A percentile compares a stretch with the other conserved stretches of the same genome.
Conservation (phyloP, 306 rosid genomes). For the Biancaea sappan region DNA sequence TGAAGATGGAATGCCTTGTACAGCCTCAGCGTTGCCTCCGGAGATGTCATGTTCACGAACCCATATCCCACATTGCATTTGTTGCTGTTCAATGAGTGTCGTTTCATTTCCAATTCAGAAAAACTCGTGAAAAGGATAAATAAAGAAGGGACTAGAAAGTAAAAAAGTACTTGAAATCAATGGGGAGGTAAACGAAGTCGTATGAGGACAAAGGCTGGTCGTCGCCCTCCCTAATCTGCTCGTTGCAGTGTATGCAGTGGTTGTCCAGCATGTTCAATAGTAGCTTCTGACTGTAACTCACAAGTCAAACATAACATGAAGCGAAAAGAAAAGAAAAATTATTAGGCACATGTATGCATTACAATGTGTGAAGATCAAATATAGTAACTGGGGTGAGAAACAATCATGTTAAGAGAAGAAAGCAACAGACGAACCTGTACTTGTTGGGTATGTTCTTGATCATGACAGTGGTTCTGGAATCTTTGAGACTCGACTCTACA, state of each 20-base stretch:
- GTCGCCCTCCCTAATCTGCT: conserved; percentile 57
- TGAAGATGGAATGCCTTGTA: conserved; percentile 91
- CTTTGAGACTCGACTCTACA: conserved; percentile 48
- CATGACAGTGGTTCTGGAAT: conserved; percentile 88
- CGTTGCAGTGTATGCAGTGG: conserved; percentile 92
- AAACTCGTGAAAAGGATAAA: not conserved
- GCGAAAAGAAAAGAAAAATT: not conserved
- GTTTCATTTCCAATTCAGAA: not conserved
- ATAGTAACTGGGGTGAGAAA: not conserved
- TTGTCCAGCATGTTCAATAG: conserved; percentile 91
- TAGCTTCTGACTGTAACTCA: conserved; percentile 76
- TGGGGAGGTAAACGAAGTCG: conserved; percentile 93
- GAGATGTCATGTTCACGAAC: conserved; percentile 93
- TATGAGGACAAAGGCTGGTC: conserved; percentile 73
- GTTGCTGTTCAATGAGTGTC: conserved; percentile 80
- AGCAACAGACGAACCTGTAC: conserved; percentile 63
- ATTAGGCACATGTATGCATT: too few relatives aligned
- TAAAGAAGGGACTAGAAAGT: not conserved
- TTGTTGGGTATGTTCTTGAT: conserved; percentile 96
- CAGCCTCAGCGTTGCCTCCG: conserved; percentile 74
- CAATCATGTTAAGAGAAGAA: not conserved
- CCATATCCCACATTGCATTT: conserved; percentile 98
- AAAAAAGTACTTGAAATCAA: conserved; percentile 79
- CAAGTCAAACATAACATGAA: not conserved
- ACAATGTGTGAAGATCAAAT: not conserved